phyloP scores from a whole-genome alignment of 2,329 filamentous ascomycete species.

The Penicillium frequentans region DNA sequence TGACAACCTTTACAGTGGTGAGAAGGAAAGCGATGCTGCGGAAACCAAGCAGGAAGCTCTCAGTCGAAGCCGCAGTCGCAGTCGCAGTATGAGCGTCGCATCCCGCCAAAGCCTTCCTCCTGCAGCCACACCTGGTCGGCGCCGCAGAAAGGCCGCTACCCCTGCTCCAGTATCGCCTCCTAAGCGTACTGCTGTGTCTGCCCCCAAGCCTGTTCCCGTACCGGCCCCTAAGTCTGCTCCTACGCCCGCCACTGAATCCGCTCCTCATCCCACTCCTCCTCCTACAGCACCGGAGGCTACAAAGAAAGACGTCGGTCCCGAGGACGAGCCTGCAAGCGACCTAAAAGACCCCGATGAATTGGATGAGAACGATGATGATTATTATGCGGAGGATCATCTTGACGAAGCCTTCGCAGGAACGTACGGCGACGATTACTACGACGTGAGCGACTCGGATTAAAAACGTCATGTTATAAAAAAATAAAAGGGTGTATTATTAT shows the following conservation, averaged over 20 bases:
- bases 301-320: background rate
- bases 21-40: conserved; percentile 31
- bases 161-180: background rate
- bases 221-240: background rate
- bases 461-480: background rate
- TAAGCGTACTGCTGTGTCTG: background rate
- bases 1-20: conserved; percentile 42
- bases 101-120: conserved; percentile 10
- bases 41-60: background rate
- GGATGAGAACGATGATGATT: conserved; percentile 32
- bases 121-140: conserved; percentile 4
- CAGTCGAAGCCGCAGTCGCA: background rate
- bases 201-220: conserved; percentile 3
- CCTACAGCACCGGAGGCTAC: conserved; percentile 3
- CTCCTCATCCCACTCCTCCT: conserved; percentile 14
- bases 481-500: no score
- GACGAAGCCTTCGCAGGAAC: conserved; percentile 38
- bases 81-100: background rate
- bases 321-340: conserved; percentile 9
- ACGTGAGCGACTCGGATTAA: conserved; percentile 34
- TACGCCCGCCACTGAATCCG: background rate
- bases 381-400: conserved; percentile 28
- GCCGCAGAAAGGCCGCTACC: background rate
- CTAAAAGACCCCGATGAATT: conserved; percentile 27
- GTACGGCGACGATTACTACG: conserved; percentile 19